A percentile compares a stretch with the other conserved stretches of the same genome.
phyloP scores from a whole-genome alignment of 805 yeast species.

The Priceomyces fermenticarens region DNA sequence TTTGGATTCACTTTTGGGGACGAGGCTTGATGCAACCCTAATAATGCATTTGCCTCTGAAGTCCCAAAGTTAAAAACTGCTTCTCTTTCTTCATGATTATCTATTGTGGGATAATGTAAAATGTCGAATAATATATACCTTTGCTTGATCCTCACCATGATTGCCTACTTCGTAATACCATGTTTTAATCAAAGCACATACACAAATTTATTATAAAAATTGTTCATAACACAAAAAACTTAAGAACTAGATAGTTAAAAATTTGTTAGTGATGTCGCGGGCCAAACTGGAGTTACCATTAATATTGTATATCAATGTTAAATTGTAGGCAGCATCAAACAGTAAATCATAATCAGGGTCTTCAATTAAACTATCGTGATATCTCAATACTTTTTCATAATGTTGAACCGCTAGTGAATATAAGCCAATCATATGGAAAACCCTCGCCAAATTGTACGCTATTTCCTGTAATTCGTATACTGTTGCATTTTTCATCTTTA shows the following conservation, averaged over 20 bases:
- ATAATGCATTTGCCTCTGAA: constrained; percentile 35
- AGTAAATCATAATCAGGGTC: constrained; percentile 55
- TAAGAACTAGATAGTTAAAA: constrained; percentile 46
- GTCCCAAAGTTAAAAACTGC: constrained; percentile 19
- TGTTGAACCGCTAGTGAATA: constrained; percentile 68
- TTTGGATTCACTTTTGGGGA: constrained; percentile 48
- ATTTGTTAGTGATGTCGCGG: constrained; percentile 57
- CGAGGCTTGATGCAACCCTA: constrained; percentile 50
- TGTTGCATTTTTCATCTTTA: constrained; percentile 40
- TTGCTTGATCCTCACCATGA: constrained; percentile 86
- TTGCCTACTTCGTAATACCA: background rate
- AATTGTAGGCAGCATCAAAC: constrained; percentile 82
- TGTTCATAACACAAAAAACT: background rate
- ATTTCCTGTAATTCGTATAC: constrained; percentile 68
- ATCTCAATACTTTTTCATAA: constrained; percentile 63
- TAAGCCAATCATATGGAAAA: constrained; percentile 81
- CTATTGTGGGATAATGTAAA: constrained; percentile 52
- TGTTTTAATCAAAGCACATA: background rate
- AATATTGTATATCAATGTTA: constrained; percentile 68
- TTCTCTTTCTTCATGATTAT: constrained; percentile 6
- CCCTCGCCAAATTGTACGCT: constrained; percentile 77
- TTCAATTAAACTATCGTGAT: constrained; percentile 33
- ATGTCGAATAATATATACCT: constrained; percentile 82
- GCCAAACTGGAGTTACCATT: constrained; percentile 74
- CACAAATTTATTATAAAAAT: background rate